A percentile compares a stretch with the other conserved stretches of the same genome.
Conservation (phyloP, 345 rosid species). For the Cardamine chenopodiifolia region DNA sequence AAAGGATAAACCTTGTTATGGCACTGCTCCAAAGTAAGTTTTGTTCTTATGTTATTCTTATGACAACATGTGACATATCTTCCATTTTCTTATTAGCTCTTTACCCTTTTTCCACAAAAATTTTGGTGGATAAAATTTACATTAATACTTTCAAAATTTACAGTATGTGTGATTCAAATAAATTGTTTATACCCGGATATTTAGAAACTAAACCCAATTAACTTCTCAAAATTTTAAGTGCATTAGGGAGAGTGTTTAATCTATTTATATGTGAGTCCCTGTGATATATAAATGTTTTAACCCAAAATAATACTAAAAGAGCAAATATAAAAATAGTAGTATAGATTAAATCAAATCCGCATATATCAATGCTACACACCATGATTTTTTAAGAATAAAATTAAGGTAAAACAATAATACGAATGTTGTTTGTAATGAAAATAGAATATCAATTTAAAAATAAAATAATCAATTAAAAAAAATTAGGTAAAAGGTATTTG, state of each 20-base stretch:
- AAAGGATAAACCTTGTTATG: conserved; percentile 42
- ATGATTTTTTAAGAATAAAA: no score
- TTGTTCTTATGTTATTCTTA: conserved; percentile 44
- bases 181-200: background rate
- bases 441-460: no score
- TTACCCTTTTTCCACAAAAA: background rate
- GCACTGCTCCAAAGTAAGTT: conserved; percentile 41
- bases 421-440: no score
- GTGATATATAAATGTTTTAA: no score
- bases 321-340: no score
- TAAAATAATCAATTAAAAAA: no score
- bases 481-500: no score
- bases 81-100: background rate
- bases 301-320: no score
- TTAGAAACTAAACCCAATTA: background rate
- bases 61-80: conserved; percentile 41
- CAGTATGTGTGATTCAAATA: background rate
- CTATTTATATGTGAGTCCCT: no score
- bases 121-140: background rate
- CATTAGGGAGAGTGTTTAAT: conserved; percentile 7
- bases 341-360: no score
- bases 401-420: no score
- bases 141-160: background rate
- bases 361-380: no score
- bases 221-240: background rate